Evolutionary conservation across 371 early-diverging fungal genomes (phyloP).

Genomic region (Dichotomocladium elegans): DNA sequence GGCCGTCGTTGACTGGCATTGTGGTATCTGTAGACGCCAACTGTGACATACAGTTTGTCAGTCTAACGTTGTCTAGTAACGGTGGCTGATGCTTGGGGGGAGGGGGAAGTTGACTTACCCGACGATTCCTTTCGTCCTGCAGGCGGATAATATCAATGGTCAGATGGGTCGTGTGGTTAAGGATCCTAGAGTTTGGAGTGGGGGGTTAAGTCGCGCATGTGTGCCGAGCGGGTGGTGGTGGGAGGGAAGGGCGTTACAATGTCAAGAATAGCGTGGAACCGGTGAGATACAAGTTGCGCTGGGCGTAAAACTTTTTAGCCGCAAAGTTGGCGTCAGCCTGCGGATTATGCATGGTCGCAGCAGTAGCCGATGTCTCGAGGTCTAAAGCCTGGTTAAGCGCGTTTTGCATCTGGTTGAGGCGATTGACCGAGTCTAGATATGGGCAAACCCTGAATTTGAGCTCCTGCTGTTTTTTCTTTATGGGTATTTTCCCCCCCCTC

Average conservation of each 20-base stretch:
- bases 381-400: background rate
- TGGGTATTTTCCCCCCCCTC: background rate
- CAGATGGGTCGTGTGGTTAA: slow-evolving; percentile 5
- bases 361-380: background rate
- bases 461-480: no score
- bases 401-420: slow-evolving; percentile 1
- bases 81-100: background rate
- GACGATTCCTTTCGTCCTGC: slow-evolving; percentile 1
- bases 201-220: background rate
- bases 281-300: slow-evolving; percentile 13
- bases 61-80: background rate
- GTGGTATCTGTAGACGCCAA: background rate
- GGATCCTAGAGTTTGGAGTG: slow-evolving; percentile 1
- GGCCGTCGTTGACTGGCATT: no score
- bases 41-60: background rate
- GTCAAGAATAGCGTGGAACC: slow-evolving; percentile 11
- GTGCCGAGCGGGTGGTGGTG: background rate
- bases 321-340: slow-evolving; percentile 4
- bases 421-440: slow-evolving; percentile 9
- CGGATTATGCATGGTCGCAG: slow-evolving; percentile 4
- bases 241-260: background rate
- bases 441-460: no score
- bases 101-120: background rate
- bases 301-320: slow-evolving; percentile 15
- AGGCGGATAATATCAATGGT: slow-evolving; percentile 10